Evolutionary conservation across 2,329 filamentous ascomycete species (phyloP).

Genomic region (Alternaria viburni): DNA sequence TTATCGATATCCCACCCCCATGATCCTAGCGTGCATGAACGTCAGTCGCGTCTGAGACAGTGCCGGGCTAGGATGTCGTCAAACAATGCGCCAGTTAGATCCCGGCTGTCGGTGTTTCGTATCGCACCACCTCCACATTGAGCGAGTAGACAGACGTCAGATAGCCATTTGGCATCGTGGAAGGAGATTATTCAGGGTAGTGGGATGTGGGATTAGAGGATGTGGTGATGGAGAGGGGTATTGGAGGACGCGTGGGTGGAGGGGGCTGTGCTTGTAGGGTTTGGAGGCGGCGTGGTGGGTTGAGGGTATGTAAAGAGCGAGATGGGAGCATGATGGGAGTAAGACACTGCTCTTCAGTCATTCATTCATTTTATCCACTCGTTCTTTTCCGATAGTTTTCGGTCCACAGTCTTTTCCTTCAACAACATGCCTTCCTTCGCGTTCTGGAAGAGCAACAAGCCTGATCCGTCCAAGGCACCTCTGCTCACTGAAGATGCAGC

Average conservation of each 20-base stretch:
- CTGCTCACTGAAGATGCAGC: conserved; percentile 10
- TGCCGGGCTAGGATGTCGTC: not conserved
- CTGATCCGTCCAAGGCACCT: conserved; percentile 11
- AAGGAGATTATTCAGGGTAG: not conserved
- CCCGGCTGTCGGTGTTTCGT: conserved; percentile 8
- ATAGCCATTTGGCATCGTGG: not conserved
- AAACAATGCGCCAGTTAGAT: conserved; percentile 6
- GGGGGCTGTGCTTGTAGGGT: conserved; percentile 7
- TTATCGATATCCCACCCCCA: not conserved
- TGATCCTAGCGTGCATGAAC: conserved; percentile 16
- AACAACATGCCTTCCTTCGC: conserved; percentile 28
- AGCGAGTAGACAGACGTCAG: not conserved
- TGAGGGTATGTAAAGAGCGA: not conserved
- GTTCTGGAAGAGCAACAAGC: conserved; percentile 27
- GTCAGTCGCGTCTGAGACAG: conserved; percentile 18
- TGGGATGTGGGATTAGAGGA: not conserved
- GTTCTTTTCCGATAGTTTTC: not conserved
- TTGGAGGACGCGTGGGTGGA: conserved; percentile 5
- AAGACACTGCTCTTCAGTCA: not conserved
- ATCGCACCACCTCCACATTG: not conserved
- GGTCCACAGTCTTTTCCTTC: not conserved
- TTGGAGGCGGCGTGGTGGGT: not conserved
- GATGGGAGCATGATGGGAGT: not conserved
- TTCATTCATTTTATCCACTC: not conserved
- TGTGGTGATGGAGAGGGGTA: conserved; percentile 17